Evolutionary conservation across 345 rosid species (phyloP), one percentile per base, ranked within the genome.

Genomic region (Eucalyptus leucophloia): DNA sequence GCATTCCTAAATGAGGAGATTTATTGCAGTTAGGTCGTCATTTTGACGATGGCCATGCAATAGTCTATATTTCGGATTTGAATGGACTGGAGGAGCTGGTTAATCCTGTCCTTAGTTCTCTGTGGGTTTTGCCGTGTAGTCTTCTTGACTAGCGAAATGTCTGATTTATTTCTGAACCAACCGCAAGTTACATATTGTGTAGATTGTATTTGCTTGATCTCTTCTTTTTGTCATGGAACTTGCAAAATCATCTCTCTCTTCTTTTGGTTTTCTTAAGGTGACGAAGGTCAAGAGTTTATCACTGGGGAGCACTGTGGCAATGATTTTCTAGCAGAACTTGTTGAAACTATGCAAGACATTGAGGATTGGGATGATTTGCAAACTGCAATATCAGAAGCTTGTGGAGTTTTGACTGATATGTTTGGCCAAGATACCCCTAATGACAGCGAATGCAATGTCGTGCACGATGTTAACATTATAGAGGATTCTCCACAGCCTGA

Each of bases 401-500:
- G 95, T 88, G 98, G 99, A 87, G 91, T 95, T 54, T 54, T 54
- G 58, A 21, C 26, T 21, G 11, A 54, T 21, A 8, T 21, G 26
- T 54, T 54, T 54, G 26, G 26, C 26, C 26, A 54, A 54, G 60
- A 54, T 54, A 8, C 2, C 26, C 24, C 12, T 8, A 54, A 54
- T 19, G 60, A 19, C 2, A 5, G 26, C 3, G 1, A 54, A 54
- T 19, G 60, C 28, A 54, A 54, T 45, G 85, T 88, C 56, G 88
- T 60, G 86, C 80, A 88, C 37, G 87, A 91, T 34, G 92, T 95
- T 44, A 88, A 93, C 82, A 90, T 95, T 47, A 88, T 90, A 54
- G 94, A 94, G 12, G 96, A 96, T 91, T 94, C 96, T 15, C 95
- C 95, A 53, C 91, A 93, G 83, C 90, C 92, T 23, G 88, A 93